Evolutionary conservation across 2,329 filamentous ascomycete species (phyloP).

Genomic region (Incumbomyces delicatus): DNA sequence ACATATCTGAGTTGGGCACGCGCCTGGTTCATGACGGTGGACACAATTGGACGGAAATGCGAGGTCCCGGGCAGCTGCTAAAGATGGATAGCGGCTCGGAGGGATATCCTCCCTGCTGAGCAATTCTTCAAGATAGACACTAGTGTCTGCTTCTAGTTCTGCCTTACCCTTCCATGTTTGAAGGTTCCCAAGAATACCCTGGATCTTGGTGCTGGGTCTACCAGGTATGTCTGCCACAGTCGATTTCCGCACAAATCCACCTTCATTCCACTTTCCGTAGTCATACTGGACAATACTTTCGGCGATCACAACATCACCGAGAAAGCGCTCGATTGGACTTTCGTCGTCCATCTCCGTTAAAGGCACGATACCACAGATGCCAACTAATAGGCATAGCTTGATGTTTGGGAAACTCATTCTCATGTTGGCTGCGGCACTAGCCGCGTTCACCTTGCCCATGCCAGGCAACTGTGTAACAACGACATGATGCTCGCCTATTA

Average conservation of each 20-base stretch:
- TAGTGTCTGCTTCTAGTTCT: background rate
- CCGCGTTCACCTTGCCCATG: constrained; percentile 16
- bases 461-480: constrained; percentile 17
- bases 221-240: constrained; percentile 15
- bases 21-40: constrained; percentile 20
- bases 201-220: constrained; percentile 17
- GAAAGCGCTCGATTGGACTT: constrained; percentile 17
- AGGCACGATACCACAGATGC: constrained; percentile 33
- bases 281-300: constrained; percentile 23
- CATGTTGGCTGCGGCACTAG: constrained; percentile 22
- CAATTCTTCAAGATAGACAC: no score
- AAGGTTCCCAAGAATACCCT: constrained; percentile 15
- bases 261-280: constrained; percentile 22
- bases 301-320: constrained; percentile 28
- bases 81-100: background rate
- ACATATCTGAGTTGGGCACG: constrained; percentile 4
- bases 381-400: constrained; percentile 28
- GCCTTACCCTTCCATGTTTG: background rate
- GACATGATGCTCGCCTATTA: constrained; percentile 18
- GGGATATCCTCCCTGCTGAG: no score
- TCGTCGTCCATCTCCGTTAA: background rate
- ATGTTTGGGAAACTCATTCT: constrained; percentile 26
- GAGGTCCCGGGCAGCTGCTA: background rate
- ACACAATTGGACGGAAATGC: constrained; percentile 20
- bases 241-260: constrained; percentile 19